phyloP scores from a whole-genome alignment of 1,284 basidiomycete genomes.

The Malassezia caprae region DNA sequence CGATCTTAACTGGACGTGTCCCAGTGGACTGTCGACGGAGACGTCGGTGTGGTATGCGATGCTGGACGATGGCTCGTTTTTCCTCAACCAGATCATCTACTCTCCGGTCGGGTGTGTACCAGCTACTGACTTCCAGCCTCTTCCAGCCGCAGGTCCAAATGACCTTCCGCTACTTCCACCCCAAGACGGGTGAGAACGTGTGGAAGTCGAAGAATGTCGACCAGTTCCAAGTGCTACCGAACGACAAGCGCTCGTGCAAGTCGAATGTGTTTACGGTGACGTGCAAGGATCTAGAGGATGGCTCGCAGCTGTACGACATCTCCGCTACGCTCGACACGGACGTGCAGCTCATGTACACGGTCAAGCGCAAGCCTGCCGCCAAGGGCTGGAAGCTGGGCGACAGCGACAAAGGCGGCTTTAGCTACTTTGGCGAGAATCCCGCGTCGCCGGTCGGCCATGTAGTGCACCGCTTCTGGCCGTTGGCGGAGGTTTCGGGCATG shows the following conservation, averaged over 20 bases:
- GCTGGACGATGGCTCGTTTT: constrained; percentile 67
- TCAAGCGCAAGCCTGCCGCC: constrained; percentile 60
- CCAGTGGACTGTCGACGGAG: constrained; percentile 75
- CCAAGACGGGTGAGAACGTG: constrained; percentile 60
- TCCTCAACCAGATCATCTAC: constrained; percentile 91
- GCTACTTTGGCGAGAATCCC: constrained; percentile 63
- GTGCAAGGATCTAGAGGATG: constrained; percentile 57
- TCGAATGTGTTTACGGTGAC: constrained; percentile 70
- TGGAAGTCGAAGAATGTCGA: constrained; percentile 86
- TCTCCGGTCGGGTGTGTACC: constrained; percentile 75
- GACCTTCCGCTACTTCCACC: constrained; percentile 80
- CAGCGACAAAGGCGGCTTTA: constrained; percentile 76
- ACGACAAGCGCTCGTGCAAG: constrained; percentile 74
- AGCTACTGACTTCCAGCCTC: constrained; percentile 52
- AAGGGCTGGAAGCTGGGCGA: constrained; percentile 86
- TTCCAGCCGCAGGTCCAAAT: constrained; percentile 95
- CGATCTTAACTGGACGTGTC: constrained; percentile 74
- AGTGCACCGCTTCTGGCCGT: constrained; percentile 43
- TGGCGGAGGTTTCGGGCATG: constrained; percentile 58
- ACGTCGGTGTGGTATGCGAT: constrained; percentile 83
- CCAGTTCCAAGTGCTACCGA: constrained; percentile 60
- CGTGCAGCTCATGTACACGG: constrained; percentile 67
- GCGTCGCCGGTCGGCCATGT: constrained; percentile 35
- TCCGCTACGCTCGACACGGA: constrained; percentile 69
- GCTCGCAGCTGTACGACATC: constrained; percentile 66